phyloP scores from a whole-genome alignment of 2,329 filamentous ascomycete genomes.

The Xylariaceae sp. region DNA sequence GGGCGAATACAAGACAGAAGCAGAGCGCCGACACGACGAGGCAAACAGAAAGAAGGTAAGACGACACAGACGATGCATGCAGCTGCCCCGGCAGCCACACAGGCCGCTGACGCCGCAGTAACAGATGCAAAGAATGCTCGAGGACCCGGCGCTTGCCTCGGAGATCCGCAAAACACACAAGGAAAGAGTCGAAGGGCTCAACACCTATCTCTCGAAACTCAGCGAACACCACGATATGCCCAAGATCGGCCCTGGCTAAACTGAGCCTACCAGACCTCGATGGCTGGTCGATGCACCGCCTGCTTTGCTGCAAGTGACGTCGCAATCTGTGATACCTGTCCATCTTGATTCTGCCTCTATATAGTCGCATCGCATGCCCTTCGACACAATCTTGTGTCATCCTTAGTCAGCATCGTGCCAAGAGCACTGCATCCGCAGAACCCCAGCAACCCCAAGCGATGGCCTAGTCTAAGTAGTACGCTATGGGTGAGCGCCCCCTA shows the following conservation, averaged over 20 bases:
- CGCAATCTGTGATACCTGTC: too few species aligned
- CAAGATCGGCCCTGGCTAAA: conserved; percentile 58
- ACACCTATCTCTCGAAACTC: conserved; percentile 84
- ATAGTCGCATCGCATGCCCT: too few species aligned
- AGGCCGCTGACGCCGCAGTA: conserved; percentile 3
- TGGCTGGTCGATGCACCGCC: too few species aligned
- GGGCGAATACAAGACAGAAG: conserved; percentile 67
- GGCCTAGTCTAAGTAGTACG: too few species aligned
- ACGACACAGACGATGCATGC: conserved; percentile 19
- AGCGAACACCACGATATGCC: conserved; percentile 98
- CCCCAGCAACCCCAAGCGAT: too few species aligned
- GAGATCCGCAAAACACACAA: conserved; percentile 96
- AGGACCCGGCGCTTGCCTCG: conserved; percentile 51
- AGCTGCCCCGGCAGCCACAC: background rate
- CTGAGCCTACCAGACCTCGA: background rate
- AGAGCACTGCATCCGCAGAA: too few species aligned
- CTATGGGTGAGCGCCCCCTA: too few species aligned
- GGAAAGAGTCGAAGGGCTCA: conserved; percentile 91
- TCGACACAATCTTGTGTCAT: too few species aligned
- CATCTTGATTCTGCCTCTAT: too few species aligned
- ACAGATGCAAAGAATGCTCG: conserved; percentile 76
- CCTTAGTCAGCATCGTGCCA: too few species aligned
- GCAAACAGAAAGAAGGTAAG: conserved; percentile 70
- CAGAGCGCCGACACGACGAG: conserved; percentile 79
- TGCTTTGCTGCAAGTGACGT: too few species aligned